Base-by-base conservation (phyloP, 116 monocot genomes). In the Cymodocea nodosa region DNA sequence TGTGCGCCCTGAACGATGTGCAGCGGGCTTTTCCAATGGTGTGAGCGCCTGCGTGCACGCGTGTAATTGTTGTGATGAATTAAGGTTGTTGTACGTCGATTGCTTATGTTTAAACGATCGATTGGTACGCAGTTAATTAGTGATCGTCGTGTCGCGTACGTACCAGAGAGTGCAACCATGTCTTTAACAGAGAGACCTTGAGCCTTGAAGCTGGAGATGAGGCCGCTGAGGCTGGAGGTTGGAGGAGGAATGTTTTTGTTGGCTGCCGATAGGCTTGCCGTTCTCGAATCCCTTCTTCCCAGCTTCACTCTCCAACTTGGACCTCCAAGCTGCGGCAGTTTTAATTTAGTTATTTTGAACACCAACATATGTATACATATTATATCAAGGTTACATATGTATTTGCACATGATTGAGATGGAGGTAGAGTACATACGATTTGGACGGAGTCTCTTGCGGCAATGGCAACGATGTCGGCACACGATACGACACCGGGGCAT, bases 1-100 rank as follows among this genome's bases (percentile, higher is more conserved):
- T 79, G 15, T 79, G 76, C 17, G 36, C 60, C 13, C 79, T 54
- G 75, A 86, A 90, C 23, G 30, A 59, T 22, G 71, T 60, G 77
- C 90, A 90, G 35, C 77, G 73, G 11, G 90, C 83, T 50, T 79
- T 79, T 12, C 90, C 90, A 12, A 90, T 81, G 12, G 90, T 90
- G 77, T 90, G 90, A 0, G 79, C 81, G 12, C 85, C 88, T 87
- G 79, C 22, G 18, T 23, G 4, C 23, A 22, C 12, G 15, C 6
- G 15, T 25, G 22, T 11, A 4, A 16, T 53, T 53, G 5, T 53
- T 10, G 12, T 13, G 0, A 53, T 53, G 53, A 53, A 16, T 13
- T 6, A 15, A 53, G 53, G 25, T n/a, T n/a, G n/a, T n/a, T n/a
- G n/a, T n/a, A n/a, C n/a, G n/a, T n/a, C n/a, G n/a, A n/a, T n/a